These are phyloP conservation scores for Ceratocystis cacaofunesta DNA, from an alignment of 2,329 filamentous ascomycete genomes.

Conservation along the genomic window DNA sequence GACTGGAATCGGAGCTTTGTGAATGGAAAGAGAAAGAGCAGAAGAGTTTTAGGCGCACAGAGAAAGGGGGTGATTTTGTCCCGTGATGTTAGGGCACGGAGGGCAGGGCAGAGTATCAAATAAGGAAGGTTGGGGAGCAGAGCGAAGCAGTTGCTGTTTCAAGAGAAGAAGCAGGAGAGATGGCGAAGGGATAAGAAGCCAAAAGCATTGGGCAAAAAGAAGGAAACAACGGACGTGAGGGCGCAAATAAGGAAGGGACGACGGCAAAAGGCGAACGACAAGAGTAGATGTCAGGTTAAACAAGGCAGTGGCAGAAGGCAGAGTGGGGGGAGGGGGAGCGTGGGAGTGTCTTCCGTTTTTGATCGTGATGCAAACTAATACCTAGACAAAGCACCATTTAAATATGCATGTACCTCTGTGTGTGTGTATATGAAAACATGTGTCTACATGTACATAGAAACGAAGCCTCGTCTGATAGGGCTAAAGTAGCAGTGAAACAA, in stretches of 20 bases:
- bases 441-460: neutral
- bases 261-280: neutral
- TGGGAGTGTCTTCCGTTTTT: neutral
- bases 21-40: neutral
- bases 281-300: neutral
- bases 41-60: neutral
- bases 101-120: neutral
- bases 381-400: neutral
- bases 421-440: neutral
- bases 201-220: neutral
- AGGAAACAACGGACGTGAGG: neutral
- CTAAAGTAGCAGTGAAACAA: conserved; percentile 5
- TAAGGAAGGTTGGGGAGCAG: neutral
- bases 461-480: conserved; percentile 1
- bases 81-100: neutral
- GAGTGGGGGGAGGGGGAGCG: neutral
- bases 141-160: neutral
- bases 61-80: neutral
- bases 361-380: neutral
- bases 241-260: neutral
- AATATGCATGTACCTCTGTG: neutral
- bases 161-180: neutral
- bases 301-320: neutral
- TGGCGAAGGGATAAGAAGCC: neutral
- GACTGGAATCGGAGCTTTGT: no score